Conservation (phyloP, 768 basidiomycete genomes). For the Rhodocollybia butyracea region DNA sequence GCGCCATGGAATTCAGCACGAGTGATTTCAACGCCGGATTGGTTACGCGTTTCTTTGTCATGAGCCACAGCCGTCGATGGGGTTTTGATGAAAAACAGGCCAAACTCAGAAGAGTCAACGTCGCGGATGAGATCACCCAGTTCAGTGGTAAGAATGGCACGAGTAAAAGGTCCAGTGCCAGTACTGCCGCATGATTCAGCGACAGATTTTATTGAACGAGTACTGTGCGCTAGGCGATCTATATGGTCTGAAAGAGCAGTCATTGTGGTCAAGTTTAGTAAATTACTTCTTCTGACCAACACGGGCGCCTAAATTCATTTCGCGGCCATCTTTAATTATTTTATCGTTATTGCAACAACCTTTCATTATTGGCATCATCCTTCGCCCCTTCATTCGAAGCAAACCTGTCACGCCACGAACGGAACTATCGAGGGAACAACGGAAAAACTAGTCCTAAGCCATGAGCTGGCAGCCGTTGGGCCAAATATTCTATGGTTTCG, state of each 20-base stretch:
- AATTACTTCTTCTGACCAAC: neutral
- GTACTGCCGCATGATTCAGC: constrained; percentile 29
- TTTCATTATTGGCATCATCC: too few relatives aligned
- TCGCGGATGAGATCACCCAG: constrained; percentile 81
- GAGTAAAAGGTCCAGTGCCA: constrained; percentile 50
- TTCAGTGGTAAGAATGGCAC: constrained; percentile 57
- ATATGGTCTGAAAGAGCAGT: constrained; percentile 62
- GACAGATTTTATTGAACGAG: constrained; percentile 48
- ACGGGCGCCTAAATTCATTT: too few relatives aligned
- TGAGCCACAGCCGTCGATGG: constrained; percentile 17
- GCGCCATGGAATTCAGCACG: constrained; percentile 68
- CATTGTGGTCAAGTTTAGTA: constrained; percentile 31
- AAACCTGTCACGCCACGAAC: too few relatives aligned
- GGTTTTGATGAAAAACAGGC: constrained; percentile 63
- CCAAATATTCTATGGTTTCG: constrained; percentile 87
- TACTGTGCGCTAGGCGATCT: constrained; percentile 56
- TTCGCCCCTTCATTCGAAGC: neutral
- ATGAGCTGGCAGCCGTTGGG: constrained; percentile 56
- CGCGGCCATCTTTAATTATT: too few relatives aligned
- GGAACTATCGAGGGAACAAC: too few relatives aligned
- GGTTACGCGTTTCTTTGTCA: constrained; percentile 29
- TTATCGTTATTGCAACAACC: too few relatives aligned
- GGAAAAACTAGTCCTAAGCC: too few relatives aligned
- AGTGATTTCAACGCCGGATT: constrained; percentile 39
- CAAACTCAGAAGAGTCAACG: constrained; percentile 72